A percentile compares a stretch with the other conserved stretches of the same genome.
phyloP scores from a whole-genome alignment of 441 rosid genomes.

The Adansonia madagascariensis region DNA sequence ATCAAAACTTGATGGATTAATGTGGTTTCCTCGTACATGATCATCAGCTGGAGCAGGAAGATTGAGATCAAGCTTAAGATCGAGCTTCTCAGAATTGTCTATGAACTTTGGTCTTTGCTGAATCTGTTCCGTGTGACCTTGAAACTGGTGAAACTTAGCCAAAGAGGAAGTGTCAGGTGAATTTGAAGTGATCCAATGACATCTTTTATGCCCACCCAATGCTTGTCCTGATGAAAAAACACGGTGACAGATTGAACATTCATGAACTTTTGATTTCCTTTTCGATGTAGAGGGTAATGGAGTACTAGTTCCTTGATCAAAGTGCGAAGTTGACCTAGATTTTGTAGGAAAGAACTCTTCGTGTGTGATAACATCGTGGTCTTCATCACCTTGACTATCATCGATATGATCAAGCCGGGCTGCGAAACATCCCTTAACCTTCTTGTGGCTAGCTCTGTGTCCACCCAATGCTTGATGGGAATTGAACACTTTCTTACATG shows the following conservation, averaged over 20 bases:
- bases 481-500: conserved; percentile 92
- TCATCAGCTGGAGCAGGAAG: conserved; percentile 30
- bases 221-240: conserved; percentile 95
- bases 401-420: conserved; percentile 57
- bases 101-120: conserved; percentile 46
- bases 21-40: not conserved
- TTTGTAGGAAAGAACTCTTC: conserved; percentile 46
- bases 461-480: conserved; percentile 99
- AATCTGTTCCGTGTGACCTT: conserved; percentile 50
- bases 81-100: conserved; percentile 25
- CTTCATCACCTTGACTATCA: conserved; percentile 56
- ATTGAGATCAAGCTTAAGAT: conserved; percentile 41
- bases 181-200: conserved; percentile 96
- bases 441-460: conserved; percentile 98
- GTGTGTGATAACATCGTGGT: conserved; percentile 43
- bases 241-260: conserved; percentile 88
- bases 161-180: conserved; percentile 46
- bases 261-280: conserved; percentile 84
- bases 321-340: conserved; percentile 42
- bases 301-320: conserved; percentile 40
- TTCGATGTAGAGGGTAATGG: conserved; percentile 45
- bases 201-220: conserved; percentile 92
- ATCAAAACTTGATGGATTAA: conserved; percentile 11
- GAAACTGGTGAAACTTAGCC: conserved; percentile 52
- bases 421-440: conserved; percentile 96